Evolutionary conservation across 306 rosid species (phyloP).

Genomic region (Cucurbita maxima): DNA sequence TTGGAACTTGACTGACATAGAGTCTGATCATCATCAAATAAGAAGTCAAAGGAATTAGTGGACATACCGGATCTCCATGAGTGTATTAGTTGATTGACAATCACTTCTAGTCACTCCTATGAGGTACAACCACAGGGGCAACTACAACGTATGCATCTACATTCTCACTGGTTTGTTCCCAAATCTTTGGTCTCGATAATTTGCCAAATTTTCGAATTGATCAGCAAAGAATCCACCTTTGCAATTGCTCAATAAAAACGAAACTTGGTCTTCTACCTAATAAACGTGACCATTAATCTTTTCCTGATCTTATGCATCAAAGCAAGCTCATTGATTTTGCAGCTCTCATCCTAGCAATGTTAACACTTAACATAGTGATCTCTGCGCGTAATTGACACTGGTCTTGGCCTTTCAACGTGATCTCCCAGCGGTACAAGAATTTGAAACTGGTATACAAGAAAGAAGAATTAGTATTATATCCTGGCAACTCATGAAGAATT

Average conservation of each 20-base stretch:
- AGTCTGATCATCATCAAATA: too few relatives aligned
- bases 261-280: slow-evolving; percentile 18
- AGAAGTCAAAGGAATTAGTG: too few relatives aligned
- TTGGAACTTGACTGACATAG: too few relatives aligned
- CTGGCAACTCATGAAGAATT: neutral
- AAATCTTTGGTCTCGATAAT: slow-evolving; percentile 83
- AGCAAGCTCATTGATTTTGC: slow-evolving; percentile 54
- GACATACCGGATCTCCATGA: too few relatives aligned
- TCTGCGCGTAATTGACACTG: slow-evolving; percentile 75
- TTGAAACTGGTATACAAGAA: slow-evolving; percentile 41
- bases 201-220: slow-evolving; percentile 84
- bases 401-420: slow-evolving; percentile 81
- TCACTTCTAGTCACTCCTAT: too few relatives aligned
- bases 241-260: slow-evolving; percentile 22
- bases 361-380: slow-evolving; percentile 87
- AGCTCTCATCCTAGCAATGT: slow-evolving; percentile 70
- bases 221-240: slow-evolving; percentile 87
- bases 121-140: too few relatives aligned
- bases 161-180: slow-evolving; percentile 61
- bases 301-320: slow-evolving; percentile 13
- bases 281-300: slow-evolving; percentile 23
- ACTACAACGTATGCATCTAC: slow-evolving; percentile 81
- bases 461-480: neutral
- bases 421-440: slow-evolving; percentile 78
- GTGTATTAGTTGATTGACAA: too few relatives aligned